Base-by-base conservation (phyloP, 768 basidiomycete genomes). In the Lepiota venenata region DNA sequence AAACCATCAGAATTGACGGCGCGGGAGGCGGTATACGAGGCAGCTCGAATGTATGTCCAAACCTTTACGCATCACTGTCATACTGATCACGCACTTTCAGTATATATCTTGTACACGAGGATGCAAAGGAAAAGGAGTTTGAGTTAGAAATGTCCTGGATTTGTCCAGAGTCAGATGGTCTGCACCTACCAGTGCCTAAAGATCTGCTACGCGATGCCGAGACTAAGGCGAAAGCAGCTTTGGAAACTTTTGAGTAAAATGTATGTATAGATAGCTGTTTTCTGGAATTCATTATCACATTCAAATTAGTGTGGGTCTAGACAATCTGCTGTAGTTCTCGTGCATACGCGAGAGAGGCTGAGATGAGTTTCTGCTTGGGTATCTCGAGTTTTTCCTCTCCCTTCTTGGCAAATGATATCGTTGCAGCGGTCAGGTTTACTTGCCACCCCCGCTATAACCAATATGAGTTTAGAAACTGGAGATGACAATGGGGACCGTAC, bases 71-170 rank as follows among this genome's bases (percentile, higher is more conserved):
- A 18, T 16, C 0, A 20, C 43, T 18, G 29, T 46, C 39, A 10
- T 32, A 21, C 44, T 55, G 16, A 47, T 16, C 40, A 43, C 12
- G 41, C 32, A 12, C 36, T 40, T 14, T 66, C 32, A 99, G 96
- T 66, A 96, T 98, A 66, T 93, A 99, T 71, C 82, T 93, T 38
- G 94, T 97, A 14, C 97, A 99, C 65, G 96, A 98, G 58, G 97
- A 98, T 66, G 86, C 91, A 57, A 97, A 98, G 70, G 95, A 98
- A 74, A 98, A 98, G 67, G 91, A 95, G 47, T 98, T 99, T 59
- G 97, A 98, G 67, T 82, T 99, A 22, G 97, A 99, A 71, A 83
- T 99, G 80, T 91, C 94, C 35, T 99, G 97, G 97, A 85, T 98
- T 55, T 84, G 93, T 37, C 79, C 83, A 32, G 92, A 96, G 71